phyloP scores from a whole-genome alignment of 2,329 filamentous ascomycete genomes.

The Rhexocercosporidium sp. region DNA sequence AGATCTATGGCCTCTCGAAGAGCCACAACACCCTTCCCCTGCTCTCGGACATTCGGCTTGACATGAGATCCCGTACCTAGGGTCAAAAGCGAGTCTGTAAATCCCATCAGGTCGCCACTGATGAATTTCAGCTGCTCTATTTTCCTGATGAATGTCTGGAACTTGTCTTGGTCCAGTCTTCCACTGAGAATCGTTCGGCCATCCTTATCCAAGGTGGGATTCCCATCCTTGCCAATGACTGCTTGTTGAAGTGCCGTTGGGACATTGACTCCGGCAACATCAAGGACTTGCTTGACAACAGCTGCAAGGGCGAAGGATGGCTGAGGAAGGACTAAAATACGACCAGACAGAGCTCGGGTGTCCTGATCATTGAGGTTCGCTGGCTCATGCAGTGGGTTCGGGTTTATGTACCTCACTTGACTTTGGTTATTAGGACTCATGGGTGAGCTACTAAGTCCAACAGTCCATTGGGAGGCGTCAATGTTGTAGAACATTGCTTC shows the following conservation, averaged over 20 bases:
- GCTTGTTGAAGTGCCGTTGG: background rate
- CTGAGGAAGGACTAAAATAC: constrained; percentile 49
- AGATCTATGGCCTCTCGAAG: constrained; percentile 27
- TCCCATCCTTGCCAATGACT: background rate
- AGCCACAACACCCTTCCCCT: constrained; percentile 13
- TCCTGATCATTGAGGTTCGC: constrained; percentile 21
- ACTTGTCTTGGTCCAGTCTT: background rate
- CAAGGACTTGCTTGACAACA: constrained; percentile 28
- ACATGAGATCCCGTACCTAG: constrained; percentile 46
- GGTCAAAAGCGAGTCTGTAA: constrained; percentile 44
- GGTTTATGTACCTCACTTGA: constrained; percentile 13
- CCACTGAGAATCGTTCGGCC: background rate
- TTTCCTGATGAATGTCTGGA: constrained; percentile 3
- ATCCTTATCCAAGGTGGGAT: background rate
- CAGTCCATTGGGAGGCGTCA: background rate
- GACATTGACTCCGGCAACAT: background rate
- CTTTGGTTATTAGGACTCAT: constrained; percentile 14
- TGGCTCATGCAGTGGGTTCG: background rate
- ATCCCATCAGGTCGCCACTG: constrained; percentile 39
- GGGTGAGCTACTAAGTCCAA: constrained; percentile 11
- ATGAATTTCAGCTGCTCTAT: constrained; percentile 27
- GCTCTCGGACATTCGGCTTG: constrained; percentile 43
- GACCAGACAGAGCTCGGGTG: constrained; percentile 43
- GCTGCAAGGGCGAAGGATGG: constrained; percentile 44
- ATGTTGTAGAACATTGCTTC: constrained; percentile 19